A percentile compares a stretch with the other conserved stretches of the same genome.
phyloP scores from a whole-genome alignment of 2,329 filamentous ascomycete species.

The Juglanconis sp. region DNA sequence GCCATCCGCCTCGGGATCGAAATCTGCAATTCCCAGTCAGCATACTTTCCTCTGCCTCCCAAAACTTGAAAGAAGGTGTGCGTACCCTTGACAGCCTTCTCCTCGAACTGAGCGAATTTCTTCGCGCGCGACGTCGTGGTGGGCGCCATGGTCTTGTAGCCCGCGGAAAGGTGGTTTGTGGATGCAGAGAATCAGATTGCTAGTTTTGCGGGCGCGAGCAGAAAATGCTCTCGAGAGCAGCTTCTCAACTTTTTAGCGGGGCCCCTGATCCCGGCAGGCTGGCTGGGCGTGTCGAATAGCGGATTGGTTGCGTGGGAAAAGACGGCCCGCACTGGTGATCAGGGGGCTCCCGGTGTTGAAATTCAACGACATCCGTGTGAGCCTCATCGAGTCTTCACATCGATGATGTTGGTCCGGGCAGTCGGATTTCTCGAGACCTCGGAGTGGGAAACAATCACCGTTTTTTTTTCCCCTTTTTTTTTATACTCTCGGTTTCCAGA shows the following conservation, averaged over 20 bases:
- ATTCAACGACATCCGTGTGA: not conserved
- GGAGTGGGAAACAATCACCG: no score
- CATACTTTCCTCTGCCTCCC: not conserved
- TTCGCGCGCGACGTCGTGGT: constrained; percentile 50
- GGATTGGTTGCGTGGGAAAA: not conserved
- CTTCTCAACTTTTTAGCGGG: constrained; percentile 21
- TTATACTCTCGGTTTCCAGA: no score
- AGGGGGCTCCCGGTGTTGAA: not conserved
- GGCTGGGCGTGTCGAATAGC: not conserved
- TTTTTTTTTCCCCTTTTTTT: no score
- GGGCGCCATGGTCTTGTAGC: constrained; percentile 43
- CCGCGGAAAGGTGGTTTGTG: constrained; percentile 16
- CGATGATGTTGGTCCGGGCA: no score
- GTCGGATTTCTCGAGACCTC: no score
- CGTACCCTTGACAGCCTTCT: constrained; percentile 60
- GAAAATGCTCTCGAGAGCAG: constrained; percentile 15
- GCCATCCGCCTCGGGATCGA: constrained; percentile 72
- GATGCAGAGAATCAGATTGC: constrained; percentile 11
- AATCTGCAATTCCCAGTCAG: constrained; percentile 50
- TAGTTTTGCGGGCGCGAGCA: constrained; percentile 3
- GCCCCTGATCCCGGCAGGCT: not conserved
- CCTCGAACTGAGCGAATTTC: constrained; percentile 60
- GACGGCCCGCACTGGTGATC: not conserved
- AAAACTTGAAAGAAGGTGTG: not conserved
- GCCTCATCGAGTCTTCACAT: not conserved